phyloP scores from a whole-genome alignment of 176 grass and related monocot genomes.

The Eragrostis curvula region DNA sequence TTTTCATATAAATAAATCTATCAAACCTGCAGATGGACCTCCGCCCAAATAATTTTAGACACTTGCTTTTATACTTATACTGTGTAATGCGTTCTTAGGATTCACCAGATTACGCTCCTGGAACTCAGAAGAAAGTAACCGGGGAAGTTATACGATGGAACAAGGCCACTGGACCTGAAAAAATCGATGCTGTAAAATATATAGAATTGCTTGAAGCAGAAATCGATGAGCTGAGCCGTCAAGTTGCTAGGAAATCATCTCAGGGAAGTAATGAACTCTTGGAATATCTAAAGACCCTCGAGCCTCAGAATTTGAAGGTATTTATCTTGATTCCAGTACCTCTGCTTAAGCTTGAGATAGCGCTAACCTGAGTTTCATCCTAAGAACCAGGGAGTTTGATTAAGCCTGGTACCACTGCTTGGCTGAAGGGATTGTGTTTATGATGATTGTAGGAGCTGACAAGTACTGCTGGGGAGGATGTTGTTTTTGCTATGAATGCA shows the following conservation, averaged over 20 bases:
- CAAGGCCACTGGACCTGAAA: slow-evolving; percentile 78
- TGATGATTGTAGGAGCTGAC: slow-evolving; percentile 71
- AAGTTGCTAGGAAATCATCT: slow-evolving; percentile 64
- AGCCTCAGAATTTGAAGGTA: slow-evolving; percentile 99
- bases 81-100: slow-evolving; percentile 48
- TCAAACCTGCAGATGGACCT: slow-evolving; percentile 1
- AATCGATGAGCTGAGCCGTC: slow-evolving; percentile 79
- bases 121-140: slow-evolving; percentile 86
- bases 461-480: slow-evolving; percentile 84
- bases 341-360: background rate
- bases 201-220: slow-evolving; percentile 93
- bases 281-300: slow-evolving; percentile 85
- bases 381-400: slow-evolving; percentile 2
- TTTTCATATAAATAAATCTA: background rate
- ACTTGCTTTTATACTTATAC: background rate
- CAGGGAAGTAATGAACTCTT: slow-evolving; percentile 84
- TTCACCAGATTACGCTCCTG: slow-evolving; percentile 75
- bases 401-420: background rate
- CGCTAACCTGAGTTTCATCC: background rate
- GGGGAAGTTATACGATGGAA: slow-evolving; percentile 98
- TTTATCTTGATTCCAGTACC: background rate
- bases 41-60: background rate
- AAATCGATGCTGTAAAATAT: slow-evolving; percentile 89
- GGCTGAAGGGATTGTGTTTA: background rate
- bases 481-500: slow-evolving; percentile 92